Evolutionary conservation across 2,329 filamentous ascomycete species (phyloP).

Genomic region (Madurella mycetomatis): DNA sequence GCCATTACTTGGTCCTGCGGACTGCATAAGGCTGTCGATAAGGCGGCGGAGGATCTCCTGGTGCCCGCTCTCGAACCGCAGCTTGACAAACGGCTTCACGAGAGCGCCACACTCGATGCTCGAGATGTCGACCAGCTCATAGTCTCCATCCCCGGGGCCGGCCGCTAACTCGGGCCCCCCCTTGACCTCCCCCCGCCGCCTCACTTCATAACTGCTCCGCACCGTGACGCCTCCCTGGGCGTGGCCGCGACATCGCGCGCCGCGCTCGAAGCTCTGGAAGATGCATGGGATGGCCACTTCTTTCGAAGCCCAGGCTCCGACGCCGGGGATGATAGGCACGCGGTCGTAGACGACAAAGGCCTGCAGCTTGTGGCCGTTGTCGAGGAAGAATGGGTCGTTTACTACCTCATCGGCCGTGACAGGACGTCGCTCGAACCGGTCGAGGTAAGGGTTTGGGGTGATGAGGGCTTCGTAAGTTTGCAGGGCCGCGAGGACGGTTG

Average conservation of each 20-base stretch:
- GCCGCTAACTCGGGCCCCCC: conserved; percentile 8
- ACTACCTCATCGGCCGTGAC: conserved; percentile 32
- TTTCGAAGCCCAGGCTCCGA: conserved; percentile 32
- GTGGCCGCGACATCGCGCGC: conserved; percentile 41
- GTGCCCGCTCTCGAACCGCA: conserved; percentile 30
- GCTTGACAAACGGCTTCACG: conserved; percentile 34
- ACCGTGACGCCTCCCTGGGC: conserved; percentile 41
- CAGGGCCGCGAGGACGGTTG: conserved; percentile 36
- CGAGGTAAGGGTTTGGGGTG: conserved; percentile 36
- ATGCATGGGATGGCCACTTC: conserved; percentile 40
- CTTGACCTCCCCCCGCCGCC: conserved; percentile 22
- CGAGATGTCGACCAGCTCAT: conserved; percentile 34
- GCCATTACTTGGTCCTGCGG: not conserved
- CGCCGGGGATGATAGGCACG: conserved; percentile 38
- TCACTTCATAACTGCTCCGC: conserved; percentile 36
- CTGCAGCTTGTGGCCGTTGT: conserved; percentile 28
- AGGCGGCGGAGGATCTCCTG: conserved; percentile 32
- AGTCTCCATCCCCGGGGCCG: conserved; percentile 22
- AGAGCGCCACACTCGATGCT: conserved; percentile 31
- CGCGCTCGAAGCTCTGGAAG: conserved; percentile 40
- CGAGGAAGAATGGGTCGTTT: conserved; percentile 40
- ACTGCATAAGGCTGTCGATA: conserved; percentile 21
- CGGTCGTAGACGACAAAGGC: conserved; percentile 34
- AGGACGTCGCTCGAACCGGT: conserved; percentile 35
- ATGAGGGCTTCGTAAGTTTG: conserved; percentile 41